Percentiles rank a stretch among this genome's conserved stretches.
These are phyloP conservation scores for Hypoxylon rubiginosum DNA, from an alignment of 2,329 filamentous ascomycete species.

Conservation along the genomic window DNA sequence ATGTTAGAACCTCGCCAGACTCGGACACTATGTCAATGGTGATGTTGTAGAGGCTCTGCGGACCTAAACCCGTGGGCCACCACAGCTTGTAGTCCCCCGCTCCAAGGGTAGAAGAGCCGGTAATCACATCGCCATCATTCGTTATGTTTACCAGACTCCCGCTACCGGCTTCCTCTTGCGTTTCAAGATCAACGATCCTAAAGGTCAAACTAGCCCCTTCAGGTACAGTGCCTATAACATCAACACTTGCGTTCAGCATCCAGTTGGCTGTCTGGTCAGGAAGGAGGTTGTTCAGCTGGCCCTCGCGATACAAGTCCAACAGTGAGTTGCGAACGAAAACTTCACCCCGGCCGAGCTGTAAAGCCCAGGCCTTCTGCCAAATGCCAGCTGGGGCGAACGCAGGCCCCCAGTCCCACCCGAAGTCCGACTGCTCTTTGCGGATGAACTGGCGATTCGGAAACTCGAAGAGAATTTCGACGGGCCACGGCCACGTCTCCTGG, in stretches of 20 bases:
- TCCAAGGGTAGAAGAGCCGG: conserved; percentile 61
- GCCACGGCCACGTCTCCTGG: conserved; percentile 64
- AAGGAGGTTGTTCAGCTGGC: conserved; percentile 69
- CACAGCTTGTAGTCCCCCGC: conserved; percentile 65
- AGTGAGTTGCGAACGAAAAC: conserved; percentile 59
- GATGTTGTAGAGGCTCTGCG: conserved; percentile 70
- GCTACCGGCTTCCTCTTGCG: conserved; percentile 54
- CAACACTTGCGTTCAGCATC: conserved; percentile 72
- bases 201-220: conserved; percentile 60
- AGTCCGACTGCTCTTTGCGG: conserved; percentile 71
- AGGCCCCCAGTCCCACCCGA: conserved; percentile 74
- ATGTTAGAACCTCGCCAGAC: conserved; percentile 55
- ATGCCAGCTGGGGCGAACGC: conserved; percentile 72
- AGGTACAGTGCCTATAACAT: conserved; percentile 64
- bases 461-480: conserved; percentile 63
- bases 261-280: conserved; percentile 69
- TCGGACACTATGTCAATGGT: conserved; percentile 59
- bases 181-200: conserved; percentile 58
- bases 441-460: conserved; percentile 68
- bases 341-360: conserved; percentile 61
- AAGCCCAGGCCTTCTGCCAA: conserved; percentile 70
- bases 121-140: conserved; percentile 58
- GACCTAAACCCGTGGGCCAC: conserved; percentile 71
- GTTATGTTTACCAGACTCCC: conserved; percentile 31
- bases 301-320: conserved; percentile 71